These are phyloP conservation scores for Tricholoma terreum DNA, from an alignment of 768 basidiomycete genomes.

Conservation along the genomic window DNA sequence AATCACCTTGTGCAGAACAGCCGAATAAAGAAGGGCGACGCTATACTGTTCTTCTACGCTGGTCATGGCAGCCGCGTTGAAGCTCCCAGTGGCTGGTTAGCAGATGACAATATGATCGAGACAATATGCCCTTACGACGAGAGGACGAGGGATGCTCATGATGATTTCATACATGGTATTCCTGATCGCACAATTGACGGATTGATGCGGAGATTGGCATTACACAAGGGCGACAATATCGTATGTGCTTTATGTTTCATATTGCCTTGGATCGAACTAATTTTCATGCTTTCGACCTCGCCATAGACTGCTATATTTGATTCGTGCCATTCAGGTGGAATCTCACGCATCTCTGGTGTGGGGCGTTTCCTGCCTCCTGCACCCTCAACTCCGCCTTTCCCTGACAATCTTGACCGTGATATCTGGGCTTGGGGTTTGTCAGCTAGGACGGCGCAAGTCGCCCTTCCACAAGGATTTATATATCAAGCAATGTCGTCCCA, in stretches of 20 bases:
- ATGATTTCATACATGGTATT: not conserved
- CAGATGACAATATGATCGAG: not conserved
- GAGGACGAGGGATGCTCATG: not conserved
- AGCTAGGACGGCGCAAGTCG: not conserved
- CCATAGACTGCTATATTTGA: not conserved
- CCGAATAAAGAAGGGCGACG: not conserved
- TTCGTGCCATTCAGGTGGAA: not conserved
- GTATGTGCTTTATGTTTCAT: not conserved
- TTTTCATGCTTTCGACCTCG: too few relatives aligned
- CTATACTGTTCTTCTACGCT: not conserved
- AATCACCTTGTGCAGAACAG: not conserved
- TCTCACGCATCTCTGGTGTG: not conserved
- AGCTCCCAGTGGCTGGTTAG: not conserved
- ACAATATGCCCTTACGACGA: not conserved
- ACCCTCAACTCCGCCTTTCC: too few relatives aligned
- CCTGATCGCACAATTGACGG: not conserved
- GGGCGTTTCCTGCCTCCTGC: too few relatives aligned
- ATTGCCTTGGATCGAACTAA: not conserved
- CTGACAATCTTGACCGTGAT: not conserved
- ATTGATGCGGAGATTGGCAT: not conserved
- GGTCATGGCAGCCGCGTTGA: not conserved
- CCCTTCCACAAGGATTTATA: not conserved
- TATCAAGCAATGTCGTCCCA: not conserved
- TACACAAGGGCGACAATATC: not conserved
- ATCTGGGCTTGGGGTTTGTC: not conserved